Evolutionary conservation across 1,284 basidiomycete species (phyloP).

Genomic region (Bjerkandera adusta): DNA sequence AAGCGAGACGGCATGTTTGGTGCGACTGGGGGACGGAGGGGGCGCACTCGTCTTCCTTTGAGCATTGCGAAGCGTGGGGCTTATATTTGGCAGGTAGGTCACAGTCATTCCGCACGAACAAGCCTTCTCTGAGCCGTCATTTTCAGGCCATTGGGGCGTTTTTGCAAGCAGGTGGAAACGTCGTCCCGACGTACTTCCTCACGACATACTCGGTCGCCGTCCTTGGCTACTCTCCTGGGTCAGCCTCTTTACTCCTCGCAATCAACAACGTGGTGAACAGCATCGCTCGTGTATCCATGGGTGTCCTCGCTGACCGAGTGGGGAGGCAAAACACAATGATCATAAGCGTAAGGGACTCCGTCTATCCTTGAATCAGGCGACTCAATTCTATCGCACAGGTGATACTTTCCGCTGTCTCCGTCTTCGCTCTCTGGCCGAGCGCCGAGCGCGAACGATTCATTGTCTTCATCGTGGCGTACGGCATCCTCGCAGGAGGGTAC

Average conservation of each 20-base stretch:
- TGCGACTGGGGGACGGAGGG: slow-evolving; percentile 22
- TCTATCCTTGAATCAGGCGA: too few relatives aligned
- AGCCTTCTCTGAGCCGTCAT: not conserved
- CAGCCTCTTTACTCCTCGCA: slow-evolving; percentile 39
- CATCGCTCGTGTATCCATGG: slow-evolving; percentile 40
- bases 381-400: slow-evolving; percentile 28
- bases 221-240: slow-evolving; percentile 35
- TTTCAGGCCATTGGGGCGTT: slow-evolving; percentile 43
- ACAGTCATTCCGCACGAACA: not conserved
- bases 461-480: slow-evolving; percentile 38
- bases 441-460: slow-evolving; percentile 35
- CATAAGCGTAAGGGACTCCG: slow-evolving; percentile 31
- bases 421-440: slow-evolving; percentile 42
- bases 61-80: slow-evolving; percentile 38
- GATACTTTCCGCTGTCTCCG: slow-evolving; percentile 38
- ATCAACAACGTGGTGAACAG: slow-evolving; percentile 45
- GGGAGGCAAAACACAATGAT: slow-evolving; percentile 47
- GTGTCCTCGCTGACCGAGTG: slow-evolving; percentile 40
- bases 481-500: slow-evolving; percentile 40
- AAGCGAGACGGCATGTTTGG: slow-evolving; percentile 26
- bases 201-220: slow-evolving; percentile 42
- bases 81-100: slow-evolving; percentile 41
- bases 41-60: slow-evolving; percentile 31
- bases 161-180: slow-evolving; percentile 44
- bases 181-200: slow-evolving; percentile 43